phyloP scores from a whole-genome alignment of 306 rosid species.

The Arachis hypogaea region DNA sequence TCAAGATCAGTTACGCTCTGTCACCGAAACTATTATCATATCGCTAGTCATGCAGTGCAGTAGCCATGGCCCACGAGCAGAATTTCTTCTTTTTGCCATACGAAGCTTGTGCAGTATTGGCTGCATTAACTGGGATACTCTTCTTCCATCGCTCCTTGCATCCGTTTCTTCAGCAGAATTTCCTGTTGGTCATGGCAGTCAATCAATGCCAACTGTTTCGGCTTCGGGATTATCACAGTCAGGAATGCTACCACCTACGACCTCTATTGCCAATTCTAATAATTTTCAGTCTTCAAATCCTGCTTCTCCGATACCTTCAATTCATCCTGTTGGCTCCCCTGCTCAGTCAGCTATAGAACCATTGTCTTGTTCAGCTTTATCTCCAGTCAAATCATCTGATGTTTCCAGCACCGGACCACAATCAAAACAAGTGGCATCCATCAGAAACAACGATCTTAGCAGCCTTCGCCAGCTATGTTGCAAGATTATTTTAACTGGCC shows the following conservation, averaged over 20 bases:
- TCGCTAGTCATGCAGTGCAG: slow-evolving; percentile 84
- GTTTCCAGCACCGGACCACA: slow-evolving; percentile 60
- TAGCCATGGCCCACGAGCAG: slow-evolving; percentile 87
- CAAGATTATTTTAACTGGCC: slow-evolving; percentile 89
- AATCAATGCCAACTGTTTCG: slow-evolving; percentile 61
- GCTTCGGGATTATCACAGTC: slow-evolving; percentile 71
- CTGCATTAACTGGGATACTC: slow-evolving; percentile 87
- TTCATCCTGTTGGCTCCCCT: slow-evolving; percentile 93
- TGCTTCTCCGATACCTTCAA: slow-evolving; percentile 83
- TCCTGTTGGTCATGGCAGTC: slow-evolving; percentile 74
- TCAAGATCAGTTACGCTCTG: slow-evolving; percentile 81
- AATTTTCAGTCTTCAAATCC: slow-evolving; percentile 89
- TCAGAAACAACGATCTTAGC: slow-evolving; percentile 80
- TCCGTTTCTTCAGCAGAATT: slow-evolving; percentile 74
- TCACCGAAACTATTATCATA: slow-evolving; percentile 85
- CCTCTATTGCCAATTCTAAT: slow-evolving; percentile 56
- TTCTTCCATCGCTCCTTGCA: slow-evolving; percentile 84
- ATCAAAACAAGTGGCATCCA: slow-evolving; percentile 54
- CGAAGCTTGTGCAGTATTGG: slow-evolving; percentile 77
- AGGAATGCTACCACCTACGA: slow-evolving; percentile 67
- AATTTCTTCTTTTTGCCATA: slow-evolving; percentile 85
- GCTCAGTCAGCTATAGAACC: slow-evolving; percentile 68
- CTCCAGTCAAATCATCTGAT: slow-evolving; percentile 88
- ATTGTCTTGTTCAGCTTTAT: slow-evolving; percentile 59
- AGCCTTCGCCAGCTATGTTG: slow-evolving; percentile 98